These are phyloP conservation scores for Eucalyptus marginata DNA, from an alignment of 345 rosid species.

Conservation along the genomic window DNA sequence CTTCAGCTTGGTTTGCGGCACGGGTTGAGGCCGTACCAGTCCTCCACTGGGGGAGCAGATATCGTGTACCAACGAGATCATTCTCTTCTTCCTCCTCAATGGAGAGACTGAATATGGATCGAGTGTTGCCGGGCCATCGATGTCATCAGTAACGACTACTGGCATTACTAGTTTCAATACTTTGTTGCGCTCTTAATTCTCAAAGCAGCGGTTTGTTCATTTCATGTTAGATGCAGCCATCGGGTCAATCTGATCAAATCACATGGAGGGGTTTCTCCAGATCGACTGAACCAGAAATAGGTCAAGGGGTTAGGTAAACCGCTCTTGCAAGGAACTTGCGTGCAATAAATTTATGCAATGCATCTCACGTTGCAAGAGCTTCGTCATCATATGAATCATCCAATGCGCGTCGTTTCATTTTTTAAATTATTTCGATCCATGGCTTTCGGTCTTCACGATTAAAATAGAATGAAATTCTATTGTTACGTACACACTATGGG, in stretches of 20 bases:
- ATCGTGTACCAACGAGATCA: slow-evolving; percentile 58
- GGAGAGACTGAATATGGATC: no score
- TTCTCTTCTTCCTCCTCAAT: no score
- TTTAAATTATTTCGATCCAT: not conserved
- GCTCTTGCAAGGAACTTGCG: not conserved
- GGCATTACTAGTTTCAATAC: slow-evolving; percentile 13
- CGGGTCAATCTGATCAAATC: not conserved
- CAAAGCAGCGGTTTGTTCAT: not conserved
- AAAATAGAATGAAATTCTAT: not conserved
- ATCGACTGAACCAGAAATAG: not conserved
- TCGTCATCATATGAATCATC: not conserved
- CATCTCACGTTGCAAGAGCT: not conserved
- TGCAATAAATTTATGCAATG: not conserved
- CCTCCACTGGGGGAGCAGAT: slow-evolving; percentile 34
- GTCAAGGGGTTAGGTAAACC: not conserved
- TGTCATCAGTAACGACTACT: slow-evolving; percentile 34
- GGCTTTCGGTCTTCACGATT: not conserved
- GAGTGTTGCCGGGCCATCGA: slow-evolving; percentile 39
- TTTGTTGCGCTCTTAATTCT: not conserved
- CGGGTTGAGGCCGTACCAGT: not conserved
- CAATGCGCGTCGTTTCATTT: not conserved
- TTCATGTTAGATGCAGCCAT: not conserved
- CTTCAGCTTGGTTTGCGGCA: not conserved
- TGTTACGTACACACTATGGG: not conserved
- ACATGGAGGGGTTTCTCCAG: not conserved